Evolutionary conservation across 2,329 filamentous ascomycete species (phyloP).

Genomic region (Penicillium decumbens): DNA sequence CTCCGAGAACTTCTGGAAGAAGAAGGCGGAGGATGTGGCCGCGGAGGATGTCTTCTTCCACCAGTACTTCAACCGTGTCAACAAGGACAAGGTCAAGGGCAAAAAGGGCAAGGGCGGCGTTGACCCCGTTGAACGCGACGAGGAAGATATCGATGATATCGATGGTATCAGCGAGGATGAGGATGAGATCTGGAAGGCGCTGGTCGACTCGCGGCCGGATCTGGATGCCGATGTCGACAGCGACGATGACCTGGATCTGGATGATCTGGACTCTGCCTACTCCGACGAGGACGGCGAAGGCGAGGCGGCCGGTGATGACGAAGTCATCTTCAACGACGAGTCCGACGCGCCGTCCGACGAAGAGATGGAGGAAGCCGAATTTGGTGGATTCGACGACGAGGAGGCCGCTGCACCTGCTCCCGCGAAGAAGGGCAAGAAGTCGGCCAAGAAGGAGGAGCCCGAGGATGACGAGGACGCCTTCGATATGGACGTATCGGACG

Average conservation of each 20-base stretch:
- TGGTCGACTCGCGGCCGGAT: constrained; percentile 75
- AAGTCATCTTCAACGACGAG: constrained; percentile 47
- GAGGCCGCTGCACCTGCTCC: constrained; percentile 25
- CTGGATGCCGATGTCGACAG: constrained; percentile 58
- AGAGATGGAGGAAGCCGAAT: constrained; percentile 44
- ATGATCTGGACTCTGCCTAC: constrained; percentile 51
- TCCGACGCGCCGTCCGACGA: constrained; percentile 46
- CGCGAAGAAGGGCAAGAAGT: constrained; percentile 28
- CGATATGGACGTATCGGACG: constrained; percentile 46
- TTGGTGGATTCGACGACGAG: constrained; percentile 47
- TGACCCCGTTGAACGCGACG: constrained; percentile 41
- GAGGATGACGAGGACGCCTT: constrained; percentile 54
- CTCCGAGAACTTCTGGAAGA: constrained; percentile 83
- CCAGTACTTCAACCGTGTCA: constrained; percentile 79
- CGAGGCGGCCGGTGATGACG: constrained; percentile 43
- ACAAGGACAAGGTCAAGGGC: constrained; percentile 54
- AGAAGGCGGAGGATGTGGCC: constrained; percentile 79
- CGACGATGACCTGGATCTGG: constrained; percentile 57
- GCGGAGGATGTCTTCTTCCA: constrained; percentile 98
- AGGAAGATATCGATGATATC: constrained; percentile 40
- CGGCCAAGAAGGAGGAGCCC: constrained; percentile 32
- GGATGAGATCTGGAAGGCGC: constrained; percentile 86
- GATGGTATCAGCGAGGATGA: constrained; percentile 59
- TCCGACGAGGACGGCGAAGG: constrained; percentile 45
- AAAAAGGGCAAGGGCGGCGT: constrained; percentile 54